Evolutionary conservation across 2,329 filamentous ascomycete genomes (phyloP).

Genomic region (Dactylonectria estremocensis): DNA sequence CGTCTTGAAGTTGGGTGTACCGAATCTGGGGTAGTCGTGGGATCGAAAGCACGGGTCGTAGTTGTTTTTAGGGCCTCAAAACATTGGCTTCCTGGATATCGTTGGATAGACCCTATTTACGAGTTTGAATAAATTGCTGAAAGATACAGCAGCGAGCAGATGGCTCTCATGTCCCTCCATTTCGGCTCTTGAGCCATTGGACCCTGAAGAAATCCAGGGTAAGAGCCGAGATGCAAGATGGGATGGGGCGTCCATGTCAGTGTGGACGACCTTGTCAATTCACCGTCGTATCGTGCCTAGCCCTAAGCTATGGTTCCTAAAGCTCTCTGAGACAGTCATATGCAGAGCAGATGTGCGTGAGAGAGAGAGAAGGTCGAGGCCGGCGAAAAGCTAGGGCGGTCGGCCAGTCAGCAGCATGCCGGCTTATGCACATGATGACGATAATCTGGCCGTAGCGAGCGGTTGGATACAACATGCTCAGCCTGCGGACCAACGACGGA

Average conservation of each 20-base stretch:
- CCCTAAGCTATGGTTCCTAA: constrained; percentile 21
- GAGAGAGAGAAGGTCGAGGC: constrained; percentile 18
- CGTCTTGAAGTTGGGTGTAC: constrained; percentile 26
- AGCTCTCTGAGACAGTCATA: constrained; percentile 22
- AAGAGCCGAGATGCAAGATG: constrained; percentile 21
- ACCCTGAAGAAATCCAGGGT: not conserved
- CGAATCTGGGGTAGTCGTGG: constrained; percentile 23
- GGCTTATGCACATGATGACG: constrained; percentile 27
- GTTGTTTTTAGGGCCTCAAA: not conserved
- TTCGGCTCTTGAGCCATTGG: constrained; percentile 1
- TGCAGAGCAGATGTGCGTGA: constrained; percentile 30
- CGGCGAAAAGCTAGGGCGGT: constrained; percentile 24
- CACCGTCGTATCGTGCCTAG: constrained; percentile 4
- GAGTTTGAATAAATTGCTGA: not conserved
- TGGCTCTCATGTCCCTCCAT: not conserved
- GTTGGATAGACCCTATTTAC: not conserved
- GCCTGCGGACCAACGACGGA: constrained; percentile 3
- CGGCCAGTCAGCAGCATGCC: constrained; percentile 20
- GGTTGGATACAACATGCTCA: constrained; percentile 27
- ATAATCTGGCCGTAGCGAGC: constrained; percentile 11
- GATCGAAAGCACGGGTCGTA: constrained; percentile 18
- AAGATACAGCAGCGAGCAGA: not conserved
- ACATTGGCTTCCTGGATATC: constrained; percentile 2
- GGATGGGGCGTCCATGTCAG: constrained; percentile 13
- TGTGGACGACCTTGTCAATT: constrained; percentile 26